These are phyloP conservation scores for Talaromyces rugulosus DNA, from an alignment of 2,329 filamentous ascomycete genomes.

Conservation along the genomic window DNA sequence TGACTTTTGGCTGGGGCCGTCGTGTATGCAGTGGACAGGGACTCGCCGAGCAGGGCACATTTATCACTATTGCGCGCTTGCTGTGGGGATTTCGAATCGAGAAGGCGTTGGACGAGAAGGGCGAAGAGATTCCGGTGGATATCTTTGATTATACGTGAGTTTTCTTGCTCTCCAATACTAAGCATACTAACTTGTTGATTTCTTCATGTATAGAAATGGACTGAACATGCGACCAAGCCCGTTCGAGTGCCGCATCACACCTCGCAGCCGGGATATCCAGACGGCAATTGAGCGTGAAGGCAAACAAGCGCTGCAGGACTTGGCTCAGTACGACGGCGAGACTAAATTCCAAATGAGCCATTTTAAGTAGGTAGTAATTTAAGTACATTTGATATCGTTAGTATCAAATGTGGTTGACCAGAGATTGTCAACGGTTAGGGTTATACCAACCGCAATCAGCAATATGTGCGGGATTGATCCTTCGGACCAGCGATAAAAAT, in stretches of 20 bases:
- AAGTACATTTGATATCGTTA: neutral
- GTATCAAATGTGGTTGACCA: neutral
- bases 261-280: constrained; percentile 46
- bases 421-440: neutral
- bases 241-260: constrained; percentile 52
- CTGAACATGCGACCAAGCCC: constrained; percentile 53
- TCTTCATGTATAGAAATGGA: constrained; percentile 41
- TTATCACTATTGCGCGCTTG: constrained; percentile 54
- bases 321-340: constrained; percentile 52
- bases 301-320: constrained; percentile 47
- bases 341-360: constrained; percentile 56
- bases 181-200: constrained; percentile 2
- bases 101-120: constrained; percentile 26
- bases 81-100: constrained; percentile 51
- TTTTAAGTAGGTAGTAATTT: constrained; percentile 37
- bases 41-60: constrained; percentile 58
- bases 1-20: constrained; percentile 54
- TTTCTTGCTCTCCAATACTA: constrained; percentile 35
- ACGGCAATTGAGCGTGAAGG: constrained; percentile 52
- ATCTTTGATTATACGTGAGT: constrained; percentile 49
- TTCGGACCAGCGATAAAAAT: neutral
- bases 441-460: neutral
- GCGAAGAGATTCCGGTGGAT: constrained; percentile 50
- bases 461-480: neutral
- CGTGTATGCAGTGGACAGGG: constrained; percentile 52